Conservation (phyloP, 805 yeast genomes). For the Suhomyces kilbournensis region DNA sequence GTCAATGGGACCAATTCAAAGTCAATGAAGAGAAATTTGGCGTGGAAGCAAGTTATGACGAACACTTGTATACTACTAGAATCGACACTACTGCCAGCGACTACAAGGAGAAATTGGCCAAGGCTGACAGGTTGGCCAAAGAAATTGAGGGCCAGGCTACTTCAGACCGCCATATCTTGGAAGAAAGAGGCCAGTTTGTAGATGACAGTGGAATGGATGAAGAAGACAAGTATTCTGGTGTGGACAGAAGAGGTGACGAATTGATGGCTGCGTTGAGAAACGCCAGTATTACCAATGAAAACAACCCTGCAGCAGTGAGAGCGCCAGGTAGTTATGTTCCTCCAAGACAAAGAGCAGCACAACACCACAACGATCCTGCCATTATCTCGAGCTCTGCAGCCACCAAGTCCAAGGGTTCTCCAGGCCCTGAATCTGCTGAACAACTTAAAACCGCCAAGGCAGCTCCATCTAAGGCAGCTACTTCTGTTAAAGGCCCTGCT, state of each 20-base stretch:
- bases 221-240: conserved; percentile 95
- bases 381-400: conserved; percentile 54
- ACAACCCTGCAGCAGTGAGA: conserved; percentile 2
- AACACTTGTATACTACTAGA: conserved; percentile 80
- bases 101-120: conserved; percentile 56
- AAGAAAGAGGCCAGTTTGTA: conserved; percentile 76
- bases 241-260: conserved; percentile 57
- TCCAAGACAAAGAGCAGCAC: conserved; percentile 54
- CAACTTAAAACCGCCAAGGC: background rate
- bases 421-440: background rate
- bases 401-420: conserved; percentile 2
- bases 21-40: conserved; percentile 90
- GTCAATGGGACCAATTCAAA: conserved; percentile 89
- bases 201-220: conserved; percentile 91
- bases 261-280: conserved; percentile 46
- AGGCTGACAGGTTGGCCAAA: conserved; percentile 75
- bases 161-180: conserved; percentile 80
- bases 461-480: too few relatives aligned
- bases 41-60: conserved; percentile 79
- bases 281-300: conserved; percentile 21
- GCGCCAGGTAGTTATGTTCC: conserved; percentile 49
- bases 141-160: conserved; percentile 75
- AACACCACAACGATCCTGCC: conserved; percentile 61
- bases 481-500: too few relatives aligned
- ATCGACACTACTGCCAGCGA: conserved; percentile 70